A percentile compares a stretch with the other conserved stretches of the same genome.
Conservation (phyloP, 2,329 filamentous ascomycete species). For the Microdochium bolleyi region DNA sequence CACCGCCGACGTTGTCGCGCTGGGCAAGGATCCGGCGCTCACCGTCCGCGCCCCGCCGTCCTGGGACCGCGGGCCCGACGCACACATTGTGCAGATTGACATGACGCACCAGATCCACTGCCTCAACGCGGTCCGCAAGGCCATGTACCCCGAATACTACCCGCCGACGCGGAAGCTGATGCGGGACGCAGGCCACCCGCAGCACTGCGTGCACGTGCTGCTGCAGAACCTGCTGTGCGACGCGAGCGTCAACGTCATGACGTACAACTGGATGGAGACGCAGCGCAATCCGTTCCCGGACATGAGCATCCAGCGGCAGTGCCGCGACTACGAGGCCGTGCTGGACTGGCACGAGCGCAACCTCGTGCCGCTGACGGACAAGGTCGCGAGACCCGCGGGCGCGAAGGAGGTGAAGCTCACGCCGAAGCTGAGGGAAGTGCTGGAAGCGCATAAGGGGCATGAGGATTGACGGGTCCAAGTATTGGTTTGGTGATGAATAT, state of each 20-base stretch:
- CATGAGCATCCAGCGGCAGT: constrained; percentile 21
- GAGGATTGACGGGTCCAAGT: neutral
- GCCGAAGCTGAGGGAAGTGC: neutral
- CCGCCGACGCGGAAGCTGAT: constrained; percentile 4
- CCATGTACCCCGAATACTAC: constrained; percentile 4
- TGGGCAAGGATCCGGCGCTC: constrained; percentile 19
- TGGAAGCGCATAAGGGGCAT: neutral
- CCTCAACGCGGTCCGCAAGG: constrained; percentile 21
- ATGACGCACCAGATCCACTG: constrained; percentile 31
- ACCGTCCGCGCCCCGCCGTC: constrained; percentile 15
- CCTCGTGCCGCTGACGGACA: neutral
- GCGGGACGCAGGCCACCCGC: constrained; percentile 12
- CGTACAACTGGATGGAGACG: constrained; percentile 20
- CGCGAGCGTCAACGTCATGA: constrained; percentile 20
- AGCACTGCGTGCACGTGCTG: constrained; percentile 20
- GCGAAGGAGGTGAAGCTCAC: neutral
- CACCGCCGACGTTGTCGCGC: constrained; percentile 12
- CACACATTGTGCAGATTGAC: constrained; percentile 21
- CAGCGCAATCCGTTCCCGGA: constrained; percentile 20
- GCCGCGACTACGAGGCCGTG: constrained; percentile 16
- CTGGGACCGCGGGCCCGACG: constrained; percentile 20
- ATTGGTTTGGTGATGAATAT: neutral
- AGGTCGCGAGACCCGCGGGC: neutral
- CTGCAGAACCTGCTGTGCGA: constrained; percentile 21
- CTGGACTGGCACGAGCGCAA: constrained; percentile 6